Conservation (phyloP, 176 grass and related monocot genomes). For the Canna indica region DNA sequence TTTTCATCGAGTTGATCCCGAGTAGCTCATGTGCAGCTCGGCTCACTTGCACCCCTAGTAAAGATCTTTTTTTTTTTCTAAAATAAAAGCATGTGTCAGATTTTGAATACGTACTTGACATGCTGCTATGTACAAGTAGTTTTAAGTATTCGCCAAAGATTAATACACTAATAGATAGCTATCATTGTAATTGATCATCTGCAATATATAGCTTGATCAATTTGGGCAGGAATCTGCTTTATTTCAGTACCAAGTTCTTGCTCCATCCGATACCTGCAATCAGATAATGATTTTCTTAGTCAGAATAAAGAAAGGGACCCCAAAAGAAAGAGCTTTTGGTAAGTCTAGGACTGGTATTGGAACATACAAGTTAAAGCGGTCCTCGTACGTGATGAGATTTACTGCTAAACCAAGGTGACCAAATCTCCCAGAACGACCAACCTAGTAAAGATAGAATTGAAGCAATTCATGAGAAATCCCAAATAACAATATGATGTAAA, state of each 20-base stretch:
- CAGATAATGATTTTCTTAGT: neutral
- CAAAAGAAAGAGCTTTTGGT: neutral
- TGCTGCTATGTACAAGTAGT: constrained; percentile 47
- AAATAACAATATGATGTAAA: neutral
- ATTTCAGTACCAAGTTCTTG: constrained; percentile 98
- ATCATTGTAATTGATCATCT: constrained; percentile 34
- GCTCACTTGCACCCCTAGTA: no score
- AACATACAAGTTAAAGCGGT: constrained; percentile 15
- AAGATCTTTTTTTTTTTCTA: no score
- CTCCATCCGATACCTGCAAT: constrained; percentile 79
- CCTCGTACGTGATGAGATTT: constrained; percentile 21
- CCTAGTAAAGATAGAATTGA: neutral
- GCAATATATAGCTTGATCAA: constrained; percentile 90
- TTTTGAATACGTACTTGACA: constrained; percentile 33
- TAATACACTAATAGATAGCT: constrained; percentile 25
- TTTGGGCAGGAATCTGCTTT: constrained; percentile 87
- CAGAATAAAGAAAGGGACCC: neutral
- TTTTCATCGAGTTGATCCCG: no score
- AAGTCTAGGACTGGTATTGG: neutral
- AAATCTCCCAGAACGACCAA: constrained; percentile 21
- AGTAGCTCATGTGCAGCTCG: no score
- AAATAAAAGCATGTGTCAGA: neutral
- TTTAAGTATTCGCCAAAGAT: constrained; percentile 38
- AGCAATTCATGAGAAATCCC: no score
- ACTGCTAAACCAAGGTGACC: constrained; percentile 21